Percentiles rank a stretch among this genome's conserved stretches.
Evolutionary conservation across 805 yeast genomes (phyloP).

Genomic region (Vanderwaltozyma polyspora): DNA sequence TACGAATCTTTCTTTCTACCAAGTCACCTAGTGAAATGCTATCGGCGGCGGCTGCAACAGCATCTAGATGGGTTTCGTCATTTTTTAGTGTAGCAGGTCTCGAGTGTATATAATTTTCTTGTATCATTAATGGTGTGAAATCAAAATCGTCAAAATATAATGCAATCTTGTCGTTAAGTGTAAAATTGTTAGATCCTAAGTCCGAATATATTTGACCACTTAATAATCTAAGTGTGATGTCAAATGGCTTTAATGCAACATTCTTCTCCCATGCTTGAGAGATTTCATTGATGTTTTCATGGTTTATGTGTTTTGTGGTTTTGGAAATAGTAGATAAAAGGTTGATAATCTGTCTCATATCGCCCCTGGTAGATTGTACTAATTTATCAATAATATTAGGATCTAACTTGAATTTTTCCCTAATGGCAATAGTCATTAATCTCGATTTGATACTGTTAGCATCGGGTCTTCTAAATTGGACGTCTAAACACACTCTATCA

Average conservation of each 20-base stretch:
- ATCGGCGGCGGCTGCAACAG: slow-evolving; percentile 72
- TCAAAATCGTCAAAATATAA: slow-evolving; percentile 90
- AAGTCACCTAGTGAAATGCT: slow-evolving; percentile 77
- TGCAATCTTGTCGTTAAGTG: slow-evolving; percentile 73
- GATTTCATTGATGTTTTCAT: slow-evolving; percentile 51
- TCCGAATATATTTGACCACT: slow-evolving; percentile 46
- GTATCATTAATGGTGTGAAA: slow-evolving; percentile 90
- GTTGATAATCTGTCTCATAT: slow-evolving; percentile 89
- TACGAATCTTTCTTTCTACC: slow-evolving; percentile 71
- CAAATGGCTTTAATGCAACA: slow-evolving; percentile 85
- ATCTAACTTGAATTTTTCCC: slow-evolving; percentile 74
- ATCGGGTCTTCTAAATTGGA: slow-evolving; percentile 83
- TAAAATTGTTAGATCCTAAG: slow-evolving; percentile 34
- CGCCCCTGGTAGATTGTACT: slow-evolving; percentile 77
- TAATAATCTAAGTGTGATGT: slow-evolving; percentile 61
- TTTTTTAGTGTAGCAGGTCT: slow-evolving; percentile 39
- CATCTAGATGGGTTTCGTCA: slow-evolving; percentile 43
- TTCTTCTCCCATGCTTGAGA: slow-evolving; percentile 78
- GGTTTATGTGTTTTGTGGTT: slow-evolving; percentile 49
- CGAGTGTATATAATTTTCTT: slow-evolving; percentile 76
- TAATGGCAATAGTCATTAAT: slow-evolving; percentile 77
- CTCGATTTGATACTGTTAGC: slow-evolving; percentile 73
- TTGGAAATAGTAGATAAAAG: slow-evolving; percentile 73
- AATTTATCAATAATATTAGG: slow-evolving; percentile 73
- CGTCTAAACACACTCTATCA: slow-evolving; percentile 67